phyloP scores from a whole-genome alignment of 2,329 filamentous ascomycete genomes.

The Cladosporium sp. region DNA sequence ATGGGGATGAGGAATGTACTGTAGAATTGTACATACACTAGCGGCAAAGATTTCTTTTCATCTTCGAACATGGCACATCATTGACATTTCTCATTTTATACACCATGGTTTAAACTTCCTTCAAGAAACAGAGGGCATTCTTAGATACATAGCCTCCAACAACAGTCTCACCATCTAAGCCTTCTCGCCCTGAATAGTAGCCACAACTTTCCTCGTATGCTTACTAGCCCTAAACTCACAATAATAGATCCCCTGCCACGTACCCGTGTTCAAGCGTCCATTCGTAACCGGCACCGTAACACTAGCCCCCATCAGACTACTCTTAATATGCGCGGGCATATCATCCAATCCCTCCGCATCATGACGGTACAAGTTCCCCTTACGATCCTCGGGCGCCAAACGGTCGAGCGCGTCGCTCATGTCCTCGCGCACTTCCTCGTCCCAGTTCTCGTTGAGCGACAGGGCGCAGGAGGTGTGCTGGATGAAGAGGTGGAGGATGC shows the following conservation, averaged over 20 bases:
- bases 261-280: slow-evolving; percentile 67
- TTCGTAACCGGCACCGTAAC: slow-evolving; percentile 88
- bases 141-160: too few relatives aligned
- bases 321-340: slow-evolving; percentile 98
- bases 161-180: background rate
- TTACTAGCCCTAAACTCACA: slow-evolving; percentile 77
- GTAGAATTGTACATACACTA: slow-evolving; percentile 19
- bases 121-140: too few relatives aligned
- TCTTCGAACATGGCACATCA: too few relatives aligned
- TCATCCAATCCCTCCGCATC: slow-evolving; percentile 84
- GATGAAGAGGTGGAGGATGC: slow-evolving; percentile 82
- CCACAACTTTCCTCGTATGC: slow-evolving; percentile 78
- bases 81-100: too few relatives aligned
- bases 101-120: too few relatives aligned
- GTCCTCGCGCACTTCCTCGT: slow-evolving; percentile 77
- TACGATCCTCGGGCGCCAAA: slow-evolving; percentile 74
- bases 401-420: slow-evolving; percentile 93
- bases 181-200: slow-evolving; percentile 89
- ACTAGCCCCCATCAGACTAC: slow-evolving; percentile 79
- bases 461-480: slow-evolving; percentile 94
- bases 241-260: slow-evolving; percentile 93
- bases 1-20: background rate
- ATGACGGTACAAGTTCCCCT: slow-evolving; percentile 71
- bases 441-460: slow-evolving; percentile 89
- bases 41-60: background rate